Evolutionary conservation across 768 basidiomycete species (phyloP).

Genomic region (Cyathus striatus): DNA sequence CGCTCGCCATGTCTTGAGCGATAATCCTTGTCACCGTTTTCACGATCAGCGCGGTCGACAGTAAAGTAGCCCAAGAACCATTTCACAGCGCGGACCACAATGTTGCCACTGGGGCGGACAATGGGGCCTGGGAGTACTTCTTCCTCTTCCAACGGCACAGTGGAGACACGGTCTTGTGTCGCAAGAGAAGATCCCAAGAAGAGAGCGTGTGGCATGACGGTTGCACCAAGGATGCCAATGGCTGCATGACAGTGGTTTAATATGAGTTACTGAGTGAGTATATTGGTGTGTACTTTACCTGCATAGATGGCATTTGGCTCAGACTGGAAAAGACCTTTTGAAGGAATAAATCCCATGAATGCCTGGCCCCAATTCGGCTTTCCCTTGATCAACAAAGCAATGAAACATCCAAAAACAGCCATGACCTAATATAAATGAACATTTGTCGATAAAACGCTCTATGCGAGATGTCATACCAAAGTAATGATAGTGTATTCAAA

Average conservation of each 20-base stretch:
- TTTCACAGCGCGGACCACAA: too few species aligned
- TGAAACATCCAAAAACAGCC: constrained; percentile 62
- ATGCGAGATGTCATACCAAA: constrained; percentile 34
- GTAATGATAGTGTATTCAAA: constrained; percentile 53
- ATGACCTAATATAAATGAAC: constrained; percentile 43
- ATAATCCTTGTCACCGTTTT: constrained; percentile 22
- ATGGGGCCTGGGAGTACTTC: too few species aligned
- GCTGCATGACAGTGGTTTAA: constrained; percentile 32
- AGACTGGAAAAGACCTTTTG: constrained; percentile 41
- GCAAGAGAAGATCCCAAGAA: constrained; percentile 31
- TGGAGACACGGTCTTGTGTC: constrained; percentile 27
- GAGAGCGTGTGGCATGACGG: constrained; percentile 74
- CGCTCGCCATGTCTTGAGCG: constrained; percentile 37
- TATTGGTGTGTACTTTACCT: constrained; percentile 27
- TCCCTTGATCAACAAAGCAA: constrained; percentile 58
- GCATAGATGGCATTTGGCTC: constrained; percentile 46
- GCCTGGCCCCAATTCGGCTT: constrained; percentile 60
- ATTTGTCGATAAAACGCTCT: constrained; percentile 8
- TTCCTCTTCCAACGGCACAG: constrained; percentile 9
- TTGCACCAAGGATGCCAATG: constrained; percentile 62
- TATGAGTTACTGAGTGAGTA: constrained; percentile 7
- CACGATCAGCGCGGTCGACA: constrained; percentile 24
- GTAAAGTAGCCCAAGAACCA: constrained; percentile 21
- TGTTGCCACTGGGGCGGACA: too few species aligned
- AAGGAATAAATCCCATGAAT: constrained; percentile 68